These are phyloP conservation scores for Lactifluus rugatus DNA, from an alignment of 768 basidiomycete species.

Conservation along the genomic window DNA sequence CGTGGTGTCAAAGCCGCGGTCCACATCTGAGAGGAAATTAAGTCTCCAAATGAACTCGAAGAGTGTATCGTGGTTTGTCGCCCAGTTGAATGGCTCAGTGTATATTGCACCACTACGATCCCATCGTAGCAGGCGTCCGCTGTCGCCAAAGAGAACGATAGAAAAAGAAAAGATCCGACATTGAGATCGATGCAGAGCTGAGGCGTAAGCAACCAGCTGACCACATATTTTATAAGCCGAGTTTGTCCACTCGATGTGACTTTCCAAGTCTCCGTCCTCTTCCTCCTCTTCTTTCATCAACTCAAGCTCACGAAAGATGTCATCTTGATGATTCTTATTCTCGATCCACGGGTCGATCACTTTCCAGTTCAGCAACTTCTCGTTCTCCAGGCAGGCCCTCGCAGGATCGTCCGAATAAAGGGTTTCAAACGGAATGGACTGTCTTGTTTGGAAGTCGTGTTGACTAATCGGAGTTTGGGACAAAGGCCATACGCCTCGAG, in stretches of 20 bases:
- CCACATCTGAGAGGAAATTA: neutral
- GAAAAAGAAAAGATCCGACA: neutral
- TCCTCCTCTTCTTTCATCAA: neutral
- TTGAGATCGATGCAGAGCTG: neutral
- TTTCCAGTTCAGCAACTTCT: neutral
- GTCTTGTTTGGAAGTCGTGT: neutral
- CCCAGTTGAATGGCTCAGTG: conserved; percentile 3
- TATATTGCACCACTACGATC: conserved; percentile 1
- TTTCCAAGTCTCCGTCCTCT: neutral
- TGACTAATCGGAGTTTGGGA: neutral
- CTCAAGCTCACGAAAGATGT: neutral
- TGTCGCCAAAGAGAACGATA: neutral
- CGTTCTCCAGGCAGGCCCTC: neutral
- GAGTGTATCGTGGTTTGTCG: neutral
- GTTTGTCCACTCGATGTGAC: neutral
- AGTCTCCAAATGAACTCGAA: conserved; percentile 8
- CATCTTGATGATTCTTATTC: neutral
- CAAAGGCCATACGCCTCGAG: neutral
- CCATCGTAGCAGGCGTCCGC: conserved; percentile 8
- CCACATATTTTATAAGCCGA: neutral
- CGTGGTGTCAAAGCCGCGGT: neutral
- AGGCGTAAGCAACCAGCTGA: neutral
- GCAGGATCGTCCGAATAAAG: neutral
- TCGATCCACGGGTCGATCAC: neutral
- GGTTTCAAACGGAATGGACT: neutral